Evolutionary conservation across 2,329 filamentous ascomycete species (phyloP).

Genomic region (Fusarium papillatum): DNA sequence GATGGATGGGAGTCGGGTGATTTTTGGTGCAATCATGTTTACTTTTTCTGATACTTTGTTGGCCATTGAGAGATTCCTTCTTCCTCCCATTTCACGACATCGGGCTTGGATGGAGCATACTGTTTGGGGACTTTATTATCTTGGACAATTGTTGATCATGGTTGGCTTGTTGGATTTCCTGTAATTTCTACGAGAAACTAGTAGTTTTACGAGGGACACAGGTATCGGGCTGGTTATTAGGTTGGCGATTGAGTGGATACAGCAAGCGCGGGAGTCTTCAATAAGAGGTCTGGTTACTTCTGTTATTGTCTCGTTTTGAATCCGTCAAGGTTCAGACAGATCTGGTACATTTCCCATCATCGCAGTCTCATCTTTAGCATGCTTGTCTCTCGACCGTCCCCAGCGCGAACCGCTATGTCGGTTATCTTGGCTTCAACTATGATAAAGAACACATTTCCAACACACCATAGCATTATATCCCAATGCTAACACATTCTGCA

Average conservation of each 20-base stretch:
- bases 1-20: conserved; percentile 36
- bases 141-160: conserved; percentile 49
- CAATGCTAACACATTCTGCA: no score
- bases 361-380: no score
- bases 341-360: no score
- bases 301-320: background rate
- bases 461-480: no score
- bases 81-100: conserved; percentile 38
- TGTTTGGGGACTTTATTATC: conserved; percentile 53
- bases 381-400: no score
- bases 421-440: no score
- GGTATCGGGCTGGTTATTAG: no score
- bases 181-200: background rate
- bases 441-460: no score
- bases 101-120: conserved; percentile 48
- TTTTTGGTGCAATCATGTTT: conserved; percentile 49
- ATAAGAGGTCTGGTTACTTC: background rate
- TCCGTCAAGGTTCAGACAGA: background rate
- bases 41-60: conserved; percentile 50
- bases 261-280: background rate
- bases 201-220: no score
- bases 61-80: conserved; percentile 49
- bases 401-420: no score
- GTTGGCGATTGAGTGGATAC: background rate
- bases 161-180: background rate